Conservation (phyloP, 1,139 yeast species). For the Hyphopichia burtonii region DNA sequence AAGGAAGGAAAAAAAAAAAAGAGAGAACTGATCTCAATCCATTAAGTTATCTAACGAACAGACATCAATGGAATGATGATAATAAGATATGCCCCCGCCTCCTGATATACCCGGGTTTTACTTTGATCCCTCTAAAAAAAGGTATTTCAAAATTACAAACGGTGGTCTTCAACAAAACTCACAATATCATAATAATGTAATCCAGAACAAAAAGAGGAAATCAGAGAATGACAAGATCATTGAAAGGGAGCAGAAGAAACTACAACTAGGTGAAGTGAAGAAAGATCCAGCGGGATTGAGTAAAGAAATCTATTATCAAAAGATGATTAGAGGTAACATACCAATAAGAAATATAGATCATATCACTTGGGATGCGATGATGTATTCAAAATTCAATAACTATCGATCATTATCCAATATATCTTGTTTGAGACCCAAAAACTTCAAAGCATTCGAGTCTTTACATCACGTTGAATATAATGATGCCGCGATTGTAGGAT, state of each 20-base stretch:
- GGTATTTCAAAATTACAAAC: constrained; percentile 46
- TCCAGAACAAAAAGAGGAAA: constrained; percentile 31
- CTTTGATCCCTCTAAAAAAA: constrained; percentile 39
- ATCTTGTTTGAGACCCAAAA: too few relatives aligned
- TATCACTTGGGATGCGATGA: neutral
- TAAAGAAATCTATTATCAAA: neutral
- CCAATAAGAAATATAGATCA: neutral
- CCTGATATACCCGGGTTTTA: constrained; percentile 44
- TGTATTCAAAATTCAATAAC: neutral
- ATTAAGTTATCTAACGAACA: too few relatives aligned
- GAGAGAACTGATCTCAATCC: too few relatives aligned
- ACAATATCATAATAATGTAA: constrained; percentile 33
- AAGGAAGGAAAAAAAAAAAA: neutral
- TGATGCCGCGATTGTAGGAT: too few relatives aligned
- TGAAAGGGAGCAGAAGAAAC: neutral
- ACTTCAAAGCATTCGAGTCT: too few relatives aligned
- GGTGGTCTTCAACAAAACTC: constrained; percentile 26
- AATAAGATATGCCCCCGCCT: neutral
- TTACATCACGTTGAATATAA: too few relatives aligned
- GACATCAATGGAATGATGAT: neutral
- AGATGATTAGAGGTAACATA: neutral
- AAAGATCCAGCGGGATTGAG: neutral
- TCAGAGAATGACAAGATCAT: constrained; percentile 8
- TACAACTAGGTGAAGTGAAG: constrained; percentile 12
- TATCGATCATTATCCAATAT: too few relatives aligned